phyloP scores from a whole-genome alignment of 2,329 filamentous ascomycete species.

The Penicillium sp. region DNA sequence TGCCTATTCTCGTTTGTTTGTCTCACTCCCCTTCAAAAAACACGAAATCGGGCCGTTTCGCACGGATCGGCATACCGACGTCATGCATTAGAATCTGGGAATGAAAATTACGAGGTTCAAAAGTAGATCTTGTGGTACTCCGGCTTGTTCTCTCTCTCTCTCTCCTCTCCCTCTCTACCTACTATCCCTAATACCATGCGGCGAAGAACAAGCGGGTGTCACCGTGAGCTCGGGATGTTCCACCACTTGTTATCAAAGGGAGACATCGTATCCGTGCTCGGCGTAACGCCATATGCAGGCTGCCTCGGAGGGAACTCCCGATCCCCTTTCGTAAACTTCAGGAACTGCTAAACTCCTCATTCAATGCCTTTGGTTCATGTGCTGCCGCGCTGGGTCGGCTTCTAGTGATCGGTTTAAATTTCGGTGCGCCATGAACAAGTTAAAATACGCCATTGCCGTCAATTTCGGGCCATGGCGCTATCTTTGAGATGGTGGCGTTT shows the following conservation, averaged over 20 bases:
- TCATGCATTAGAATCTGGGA: conserved; percentile 7
- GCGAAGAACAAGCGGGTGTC: no score
- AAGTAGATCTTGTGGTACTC: background rate
- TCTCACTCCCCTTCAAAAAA: background rate
- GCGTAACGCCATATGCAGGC: background rate
- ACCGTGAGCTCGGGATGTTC: no score
- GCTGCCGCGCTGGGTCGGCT: background rate
- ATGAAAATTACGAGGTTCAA: background rate
- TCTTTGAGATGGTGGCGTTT: background rate
- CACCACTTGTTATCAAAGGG: no score
- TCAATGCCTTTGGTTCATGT: background rate
- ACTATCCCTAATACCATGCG: background rate
- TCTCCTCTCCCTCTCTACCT: background rate
- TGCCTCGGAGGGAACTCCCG: background rate
- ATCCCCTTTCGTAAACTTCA: background rate
- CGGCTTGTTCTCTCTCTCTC: no score
- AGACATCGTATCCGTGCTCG: background rate
- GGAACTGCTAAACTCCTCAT: background rate
- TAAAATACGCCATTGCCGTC: background rate
- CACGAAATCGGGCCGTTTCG: background rate
- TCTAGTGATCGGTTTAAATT: background rate
- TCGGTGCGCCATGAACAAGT: background rate
- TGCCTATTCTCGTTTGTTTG: background rate
- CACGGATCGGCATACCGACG: conserved; percentile 22
- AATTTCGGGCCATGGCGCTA: background rate